phyloP scores from a whole-genome alignment of 2,329 filamentous ascomycete species.

The Tolypocladium album region DNA sequence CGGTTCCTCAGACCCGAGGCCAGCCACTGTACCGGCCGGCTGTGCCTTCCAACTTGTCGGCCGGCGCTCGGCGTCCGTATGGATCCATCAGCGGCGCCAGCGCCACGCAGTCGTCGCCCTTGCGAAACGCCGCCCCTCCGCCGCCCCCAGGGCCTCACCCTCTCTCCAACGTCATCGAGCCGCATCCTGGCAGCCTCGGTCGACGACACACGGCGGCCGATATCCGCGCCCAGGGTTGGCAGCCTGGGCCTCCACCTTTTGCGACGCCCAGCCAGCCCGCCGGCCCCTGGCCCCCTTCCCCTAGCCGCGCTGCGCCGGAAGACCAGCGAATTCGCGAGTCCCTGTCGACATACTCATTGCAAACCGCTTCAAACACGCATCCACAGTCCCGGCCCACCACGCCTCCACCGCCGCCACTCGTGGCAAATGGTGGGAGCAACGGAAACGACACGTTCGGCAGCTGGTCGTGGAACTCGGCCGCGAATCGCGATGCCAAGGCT shows the following conservation, averaged over 20 bases:
- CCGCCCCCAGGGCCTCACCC: constrained; percentile 58
- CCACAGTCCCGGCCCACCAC: constrained; percentile 43
- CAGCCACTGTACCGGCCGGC: constrained; percentile 63
- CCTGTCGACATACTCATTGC: constrained; percentile 42
- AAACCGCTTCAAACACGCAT: constrained; percentile 26
- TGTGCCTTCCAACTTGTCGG: constrained; percentile 70
- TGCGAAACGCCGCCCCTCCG: constrained; percentile 54
- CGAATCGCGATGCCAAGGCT: constrained; percentile 37
- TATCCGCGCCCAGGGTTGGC: constrained; percentile 81
- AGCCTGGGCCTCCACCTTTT: constrained; percentile 49
- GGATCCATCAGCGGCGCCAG: constrained; percentile 74
- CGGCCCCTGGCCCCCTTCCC: constrained; percentile 43
- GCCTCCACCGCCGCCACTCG: constrained; percentile 36
- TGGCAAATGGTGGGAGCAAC: constrained; percentile 30
- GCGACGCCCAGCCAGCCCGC: constrained; percentile 46
- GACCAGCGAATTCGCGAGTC: constrained; percentile 48
- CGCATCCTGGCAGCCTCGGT: constrained; percentile 57
- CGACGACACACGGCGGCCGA: constrained; percentile 92
- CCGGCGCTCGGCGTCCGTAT: constrained; percentile 67
- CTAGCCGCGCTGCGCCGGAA: constrained; percentile 36
- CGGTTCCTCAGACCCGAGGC: constrained; percentile 46
- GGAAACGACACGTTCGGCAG: constrained; percentile 36
- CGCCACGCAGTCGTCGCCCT: constrained; percentile 61
- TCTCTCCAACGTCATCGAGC: constrained; percentile 49
- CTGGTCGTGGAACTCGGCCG: constrained; percentile 45